phyloP scores from a whole-genome alignment of 148 eudicot species.

The Polygonum aviculare region DNA sequence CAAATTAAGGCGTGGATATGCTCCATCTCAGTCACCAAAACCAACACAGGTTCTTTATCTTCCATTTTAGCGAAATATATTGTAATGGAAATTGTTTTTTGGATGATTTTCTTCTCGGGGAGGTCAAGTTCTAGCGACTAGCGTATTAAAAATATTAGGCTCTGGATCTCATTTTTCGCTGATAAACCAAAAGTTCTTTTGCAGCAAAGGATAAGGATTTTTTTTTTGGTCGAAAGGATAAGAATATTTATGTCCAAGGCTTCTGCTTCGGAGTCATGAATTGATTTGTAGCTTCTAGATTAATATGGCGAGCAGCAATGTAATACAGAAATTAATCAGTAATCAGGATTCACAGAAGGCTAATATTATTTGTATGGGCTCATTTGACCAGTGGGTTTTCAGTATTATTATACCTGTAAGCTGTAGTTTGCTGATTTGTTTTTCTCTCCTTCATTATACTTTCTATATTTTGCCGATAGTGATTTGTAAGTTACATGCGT shows the following conservation, averaged over 20 bases:
- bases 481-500: background rate
- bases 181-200: background rate
- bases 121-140: background rate
- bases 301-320: background rate
- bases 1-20: conserved; percentile 89
- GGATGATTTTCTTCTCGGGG: background rate
- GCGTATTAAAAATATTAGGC: background rate
- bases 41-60: conserved; percentile 62
- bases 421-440: background rate
- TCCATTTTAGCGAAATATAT: background rate
- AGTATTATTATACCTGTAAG: background rate
- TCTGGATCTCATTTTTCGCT: background rate
- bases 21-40: conserved; percentile 71
- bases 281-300: background rate
- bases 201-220: background rate
- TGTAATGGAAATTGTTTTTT: background rate
- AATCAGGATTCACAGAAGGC: background rate
- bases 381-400: background rate
- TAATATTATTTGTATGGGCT: background rate
- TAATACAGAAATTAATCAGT: background rate
- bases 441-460: background rate
- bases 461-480: background rate
- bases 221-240: background rate
- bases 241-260: background rate
- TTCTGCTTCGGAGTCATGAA: background rate